Base-by-base conservation (phyloP, 495 filamentous ascomycete species). In the Astrothelium subdiscretum region DNA sequence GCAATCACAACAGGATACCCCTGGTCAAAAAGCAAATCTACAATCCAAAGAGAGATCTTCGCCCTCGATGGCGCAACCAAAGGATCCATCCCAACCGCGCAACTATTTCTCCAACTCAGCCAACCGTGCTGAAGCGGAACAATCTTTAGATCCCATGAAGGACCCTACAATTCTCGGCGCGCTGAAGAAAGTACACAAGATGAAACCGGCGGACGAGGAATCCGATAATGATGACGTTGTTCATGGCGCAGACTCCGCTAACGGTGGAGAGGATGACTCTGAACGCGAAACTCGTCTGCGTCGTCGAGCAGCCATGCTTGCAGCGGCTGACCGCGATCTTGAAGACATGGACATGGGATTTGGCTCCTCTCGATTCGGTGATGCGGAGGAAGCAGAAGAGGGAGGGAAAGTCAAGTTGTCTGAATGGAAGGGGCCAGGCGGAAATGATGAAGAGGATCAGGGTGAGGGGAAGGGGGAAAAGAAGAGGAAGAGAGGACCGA, bases 271-370 rank as follows among this genome's bases (percentile, higher is more conserved):
- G 38, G 80, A 59, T 79, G 2, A n/a, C n/a, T n/a, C 81, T 81
- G 43, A 79, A 83, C 42, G 83, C 83, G 59, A 67, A 61, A 62
- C 63, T 8, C 70, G 71, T 10, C 66, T 72, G 38, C 68, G 70
- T 60, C 87, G 86, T 27, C 83, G 86, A 22, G 85, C 83, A 69
- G 85, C 84, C 63, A 87, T 96, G 76, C 75, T 96, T 11, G 82
- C 89, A 66, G 81, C 85, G 51, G 81, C 85, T 48, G 87, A 88
- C 64, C 81, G 92, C 48, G 94, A 98, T 74, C 85, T 89, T 12
- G 89, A 91, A 48, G 94, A 98, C 74, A 82, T 98, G 76, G 94
- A 98, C 67, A 78, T 96, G 73, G 94, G 91, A 32, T 97, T 98
- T 70, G 94, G 95, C 6, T 87, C 86, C 18, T 91, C 86, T 65